phyloP scores from a whole-genome alignment of 768 basidiomycete species.

The Chalciporus sphaerocephalus region DNA sequence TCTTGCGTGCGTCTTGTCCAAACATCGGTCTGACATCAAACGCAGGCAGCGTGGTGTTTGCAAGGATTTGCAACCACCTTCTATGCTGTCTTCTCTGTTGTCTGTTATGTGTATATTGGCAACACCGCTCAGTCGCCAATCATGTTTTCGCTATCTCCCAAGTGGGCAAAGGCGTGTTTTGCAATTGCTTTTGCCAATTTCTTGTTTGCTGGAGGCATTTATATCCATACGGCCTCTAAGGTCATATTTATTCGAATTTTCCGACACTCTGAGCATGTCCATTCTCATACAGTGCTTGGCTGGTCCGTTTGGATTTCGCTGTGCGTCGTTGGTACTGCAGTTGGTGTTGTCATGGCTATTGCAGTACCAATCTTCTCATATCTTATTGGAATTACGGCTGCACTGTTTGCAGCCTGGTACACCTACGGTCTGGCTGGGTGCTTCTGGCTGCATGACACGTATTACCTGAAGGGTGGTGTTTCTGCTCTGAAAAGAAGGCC shows the following conservation, averaged over 20 bases:
- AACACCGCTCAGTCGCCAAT: conserved; percentile 45
- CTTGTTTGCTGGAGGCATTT: conserved; percentile 44
- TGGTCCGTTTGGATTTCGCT: conserved; percentile 46
- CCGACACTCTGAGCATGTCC: conserved; percentile 44
- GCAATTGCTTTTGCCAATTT: conserved; percentile 49
- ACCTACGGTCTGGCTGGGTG: conserved; percentile 51
- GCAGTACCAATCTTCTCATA: conserved; percentile 55
- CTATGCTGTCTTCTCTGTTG: conserved; percentile 44
- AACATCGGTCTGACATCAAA: background rate
- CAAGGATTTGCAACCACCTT: conserved; percentile 51
- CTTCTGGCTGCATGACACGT: conserved; percentile 51
- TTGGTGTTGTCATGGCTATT: conserved; percentile 46
- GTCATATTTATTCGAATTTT: conserved; percentile 51
- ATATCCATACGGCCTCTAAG: conserved; percentile 50
- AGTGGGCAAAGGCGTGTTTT: conserved; percentile 49
- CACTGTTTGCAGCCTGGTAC: conserved; percentile 57
- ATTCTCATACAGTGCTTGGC: conserved; percentile 47
- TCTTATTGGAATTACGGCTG: conserved; percentile 48
- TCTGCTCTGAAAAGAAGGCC: conserved; percentile 32
- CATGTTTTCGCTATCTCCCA: conserved; percentile 43
- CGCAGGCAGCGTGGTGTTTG: conserved; percentile 49
- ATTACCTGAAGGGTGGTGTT: conserved; percentile 38
- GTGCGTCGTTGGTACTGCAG: conserved; percentile 33
- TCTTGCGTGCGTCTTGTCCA: background rate
- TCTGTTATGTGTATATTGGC: conserved; percentile 46